Conservation (phyloP, 345 rosid species). For the Alliaria petiolata region DNA sequence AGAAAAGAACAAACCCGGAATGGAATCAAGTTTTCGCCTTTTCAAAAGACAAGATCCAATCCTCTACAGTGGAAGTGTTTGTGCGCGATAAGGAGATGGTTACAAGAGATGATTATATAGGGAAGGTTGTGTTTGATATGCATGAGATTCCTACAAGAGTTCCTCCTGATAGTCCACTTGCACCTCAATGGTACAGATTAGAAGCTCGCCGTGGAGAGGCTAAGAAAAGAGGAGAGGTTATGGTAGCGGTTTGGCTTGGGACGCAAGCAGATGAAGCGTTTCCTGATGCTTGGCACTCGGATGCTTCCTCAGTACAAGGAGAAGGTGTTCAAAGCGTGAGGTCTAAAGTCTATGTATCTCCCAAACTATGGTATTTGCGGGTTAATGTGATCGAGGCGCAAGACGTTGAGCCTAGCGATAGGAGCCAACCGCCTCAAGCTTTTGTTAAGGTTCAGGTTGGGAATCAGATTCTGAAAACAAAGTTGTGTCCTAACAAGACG, state of each 20-base stretch:
- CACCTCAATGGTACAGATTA: constrained; percentile 89
- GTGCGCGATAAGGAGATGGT: constrained; percentile 78
- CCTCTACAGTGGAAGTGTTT: constrained; percentile 67
- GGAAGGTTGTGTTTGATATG: constrained; percentile 81
- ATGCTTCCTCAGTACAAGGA: constrained; percentile 74
- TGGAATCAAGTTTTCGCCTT: constrained; percentile 90
- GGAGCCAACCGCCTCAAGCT: constrained; percentile 65
- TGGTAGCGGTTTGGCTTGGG: constrained; percentile 98
- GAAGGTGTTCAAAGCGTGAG: constrained; percentile 62
- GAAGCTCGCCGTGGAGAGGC: constrained; percentile 53
- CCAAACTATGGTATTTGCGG: constrained; percentile 80
- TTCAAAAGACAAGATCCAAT: constrained; percentile 79
- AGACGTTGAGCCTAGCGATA: constrained; percentile 67
- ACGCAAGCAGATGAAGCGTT: constrained; percentile 97
- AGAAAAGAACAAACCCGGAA: constrained; percentile 69
- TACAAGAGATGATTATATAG: constrained; percentile 72
- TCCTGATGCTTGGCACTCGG: constrained; percentile 90
- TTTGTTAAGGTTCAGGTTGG: constrained; percentile 79
- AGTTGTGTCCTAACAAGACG: constrained; percentile 54
- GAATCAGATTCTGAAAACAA: constrained; percentile 71
- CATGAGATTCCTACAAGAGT: constrained; percentile 92
- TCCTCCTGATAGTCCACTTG: constrained; percentile 94
- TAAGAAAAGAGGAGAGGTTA: constrained; percentile 72
- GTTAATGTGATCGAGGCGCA: constrained; percentile 93
- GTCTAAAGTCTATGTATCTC: constrained; percentile 89